Evolutionary conservation across 768 basidiomycete genomes (phyloP).

Genomic region (Hortiboletus flavorubellus): DNA sequence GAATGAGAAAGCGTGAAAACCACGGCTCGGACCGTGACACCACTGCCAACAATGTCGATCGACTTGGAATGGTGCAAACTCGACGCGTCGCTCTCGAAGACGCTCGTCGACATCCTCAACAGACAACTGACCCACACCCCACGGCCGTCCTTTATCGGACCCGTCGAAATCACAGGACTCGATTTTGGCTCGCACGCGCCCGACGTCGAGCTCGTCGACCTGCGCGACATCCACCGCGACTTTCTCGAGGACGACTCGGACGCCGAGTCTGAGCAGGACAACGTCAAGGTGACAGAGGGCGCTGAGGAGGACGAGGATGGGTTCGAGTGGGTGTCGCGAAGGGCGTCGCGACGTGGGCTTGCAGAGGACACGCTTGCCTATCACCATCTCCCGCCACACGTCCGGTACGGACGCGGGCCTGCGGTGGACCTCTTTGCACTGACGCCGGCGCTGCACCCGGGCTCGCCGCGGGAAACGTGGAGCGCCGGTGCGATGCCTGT

Average conservation of each 20-base stretch:
- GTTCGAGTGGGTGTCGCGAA: constrained; percentile 78
- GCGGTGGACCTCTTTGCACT: constrained; percentile 57
- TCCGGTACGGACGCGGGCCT: constrained; percentile 60
- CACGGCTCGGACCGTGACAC: neutral
- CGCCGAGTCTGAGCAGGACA: constrained; percentile 31
- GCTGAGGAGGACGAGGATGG: constrained; percentile 58
- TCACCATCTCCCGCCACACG: constrained; percentile 69
- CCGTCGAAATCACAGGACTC: constrained; percentile 79
- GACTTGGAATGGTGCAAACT: constrained; percentile 93
- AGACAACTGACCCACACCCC: constrained; percentile 63
- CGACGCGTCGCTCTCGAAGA: constrained; percentile 64
- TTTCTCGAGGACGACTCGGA: constrained; percentile 76
- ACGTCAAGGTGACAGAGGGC: constrained; percentile 48
- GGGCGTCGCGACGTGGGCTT: constrained; percentile 54
- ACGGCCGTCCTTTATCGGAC: constrained; percentile 94
- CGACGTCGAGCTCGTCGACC: constrained; percentile 85
- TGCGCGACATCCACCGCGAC: constrained; percentile 91
- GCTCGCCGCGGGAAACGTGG: constrained; percentile 45
- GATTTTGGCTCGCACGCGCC: constrained; percentile 85
- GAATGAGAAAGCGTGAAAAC: neutral
- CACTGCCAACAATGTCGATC: constrained; percentile 66
- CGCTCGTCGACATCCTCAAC: constrained; percentile 75
- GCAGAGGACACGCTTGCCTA: constrained; percentile 53
- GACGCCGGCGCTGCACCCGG: constrained; percentile 42
- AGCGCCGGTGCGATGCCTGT: constrained; percentile 22